Base-by-base conservation (phyloP, 192 early-diverging fungal genomes). In the Entophlyctis luteolus region DNA sequence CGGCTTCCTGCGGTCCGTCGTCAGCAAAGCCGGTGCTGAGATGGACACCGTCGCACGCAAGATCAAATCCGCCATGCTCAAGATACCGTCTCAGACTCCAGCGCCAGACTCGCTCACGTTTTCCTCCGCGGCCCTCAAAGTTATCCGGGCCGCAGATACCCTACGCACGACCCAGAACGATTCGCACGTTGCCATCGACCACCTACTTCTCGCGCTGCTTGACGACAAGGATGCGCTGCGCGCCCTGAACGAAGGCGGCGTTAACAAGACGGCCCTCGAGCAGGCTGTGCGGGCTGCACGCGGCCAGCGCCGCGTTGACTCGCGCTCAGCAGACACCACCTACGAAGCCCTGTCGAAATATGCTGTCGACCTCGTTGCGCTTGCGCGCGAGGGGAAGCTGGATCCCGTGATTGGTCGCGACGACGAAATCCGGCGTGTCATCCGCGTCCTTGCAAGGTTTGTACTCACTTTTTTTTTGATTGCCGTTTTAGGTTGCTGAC, bases 371-470 rank as follows among this genome's bases (percentile, higher is more conserved):
- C 77, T 99, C 76, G 84, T 91, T 23, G 79, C 78, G 18, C 73
- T 91, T 65, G 95, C 92, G 25, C 83, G 90, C 58, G 77, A 80
- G 10, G 95, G 94, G 27, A 96, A 98, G 74, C 84, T 99, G 8
- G 96, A 99, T 74, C 96, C 96, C 0, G 89, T 94, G 52, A 95
- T 99, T 75, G 95, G 95, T 23, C 87, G 96, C 29, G 95, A 96
- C 72, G 94, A 98, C 31, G 95, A 96, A 71, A 98, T 96, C 74
- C 83, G 95, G 14, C 84, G 94, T 32, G 91, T 98, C 25, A 92
- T 99, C 59, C 90, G 92, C n/a, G 91, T 99, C 16, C 81, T 96
- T 18, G 86, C 90, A 23, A 79, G 92, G 49, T 68, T 31, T 48
- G 23, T 59, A 22, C 48, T 36, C 12, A 22, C 6, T 52, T 52